Evolutionary conservation across 345 rosid species (phyloP).

Genomic region (Eutrema yunnanense): DNA sequence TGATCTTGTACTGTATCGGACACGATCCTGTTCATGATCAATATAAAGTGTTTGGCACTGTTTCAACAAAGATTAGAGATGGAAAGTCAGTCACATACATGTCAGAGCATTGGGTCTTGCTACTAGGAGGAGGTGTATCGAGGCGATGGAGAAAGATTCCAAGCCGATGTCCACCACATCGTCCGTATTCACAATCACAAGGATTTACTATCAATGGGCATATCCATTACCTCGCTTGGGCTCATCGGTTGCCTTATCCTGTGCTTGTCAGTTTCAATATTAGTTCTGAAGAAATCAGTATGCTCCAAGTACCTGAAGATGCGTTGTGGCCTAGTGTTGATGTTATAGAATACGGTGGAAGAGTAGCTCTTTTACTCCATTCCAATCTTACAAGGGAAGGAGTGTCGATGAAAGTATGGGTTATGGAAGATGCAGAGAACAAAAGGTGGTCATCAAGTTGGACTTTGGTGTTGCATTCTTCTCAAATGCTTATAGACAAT

Average conservation of each 20-base stretch:
- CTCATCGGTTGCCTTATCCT: neutral
- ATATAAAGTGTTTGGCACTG: conserved; percentile 13
- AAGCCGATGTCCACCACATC: neutral
- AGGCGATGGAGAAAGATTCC: conserved; percentile 5
- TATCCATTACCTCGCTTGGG: conserved; percentile 6
- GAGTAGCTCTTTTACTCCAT: neutral
- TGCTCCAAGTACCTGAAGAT: neutral
- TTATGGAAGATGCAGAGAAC: neutral
- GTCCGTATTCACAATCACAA: neutral
- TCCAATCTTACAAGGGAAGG: neutral
- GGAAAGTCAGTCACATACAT: neutral
- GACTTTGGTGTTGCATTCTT: neutral
- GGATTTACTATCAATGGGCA: neutral
- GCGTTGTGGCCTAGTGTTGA: neutral
- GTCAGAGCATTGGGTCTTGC: conserved; percentile 14
- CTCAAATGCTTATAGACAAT: neutral
- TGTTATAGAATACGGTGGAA: neutral
- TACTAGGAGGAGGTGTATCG: neutral
- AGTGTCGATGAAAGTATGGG: neutral
- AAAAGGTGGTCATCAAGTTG: neutral
- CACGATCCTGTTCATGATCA: conserved; percentile 5
- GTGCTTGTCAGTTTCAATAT: neutral
- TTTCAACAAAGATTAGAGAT: neutral
- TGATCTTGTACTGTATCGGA: neutral
- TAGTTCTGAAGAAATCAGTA: neutral